A percentile compares a stretch with the other conserved stretches of the same genome.
Evolutionary conservation across 2,329 filamentous ascomycete genomes (phyloP).

Genomic region (Trichoderma sp.): DNA sequence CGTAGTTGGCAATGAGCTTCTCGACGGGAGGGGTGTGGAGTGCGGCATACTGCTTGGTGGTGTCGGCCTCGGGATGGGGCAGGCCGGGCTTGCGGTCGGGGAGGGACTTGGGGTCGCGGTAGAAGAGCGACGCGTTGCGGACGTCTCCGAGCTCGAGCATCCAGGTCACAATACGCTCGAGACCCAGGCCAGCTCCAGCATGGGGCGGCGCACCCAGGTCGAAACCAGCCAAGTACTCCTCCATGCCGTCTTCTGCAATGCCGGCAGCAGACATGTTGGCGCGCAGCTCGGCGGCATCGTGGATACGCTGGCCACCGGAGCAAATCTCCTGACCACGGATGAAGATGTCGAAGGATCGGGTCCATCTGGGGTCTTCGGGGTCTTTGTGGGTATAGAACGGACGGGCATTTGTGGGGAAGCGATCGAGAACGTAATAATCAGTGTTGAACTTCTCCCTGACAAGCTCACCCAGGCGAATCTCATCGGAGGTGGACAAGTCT

Average conservation of each 20-base stretch:
- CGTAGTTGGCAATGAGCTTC: conserved; percentile 92
- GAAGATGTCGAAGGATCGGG: conserved; percentile 96
- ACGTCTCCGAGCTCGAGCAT: conserved; percentile 88
- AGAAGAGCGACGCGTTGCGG: conserved; percentile 83
- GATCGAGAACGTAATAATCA: conserved; percentile 93
- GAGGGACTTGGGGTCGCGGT: conserved; percentile 85
- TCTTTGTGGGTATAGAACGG: conserved; percentile 94
- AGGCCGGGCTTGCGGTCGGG: conserved; percentile 68
- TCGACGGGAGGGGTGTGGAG: conserved; percentile 73
- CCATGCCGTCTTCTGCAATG: conserved; percentile 80
- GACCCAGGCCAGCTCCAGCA: conserved; percentile 84
- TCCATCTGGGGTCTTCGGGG: conserved; percentile 69
- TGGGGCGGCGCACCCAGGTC: conserved; percentile 88
- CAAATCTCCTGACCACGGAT: conserved; percentile 91
- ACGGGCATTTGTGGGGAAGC: conserved; percentile 81
- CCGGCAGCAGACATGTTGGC: conserved; percentile 76
- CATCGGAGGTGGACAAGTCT: conserved; percentile 82
- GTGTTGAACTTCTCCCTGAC: conserved; percentile 86
- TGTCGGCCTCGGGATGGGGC: conserved; percentile 88
- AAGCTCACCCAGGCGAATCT: conserved; percentile 81
- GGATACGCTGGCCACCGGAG: conserved; percentile 90
- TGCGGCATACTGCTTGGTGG: conserved; percentile 53
- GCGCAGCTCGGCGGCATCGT: conserved; percentile 74
- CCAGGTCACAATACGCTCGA: conserved; percentile 87
- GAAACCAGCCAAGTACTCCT: conserved; percentile 88